These are phyloP conservation scores for Populus hybrid DNA, from an alignment of 441 rosid species.

Conservation along the genomic window DNA sequence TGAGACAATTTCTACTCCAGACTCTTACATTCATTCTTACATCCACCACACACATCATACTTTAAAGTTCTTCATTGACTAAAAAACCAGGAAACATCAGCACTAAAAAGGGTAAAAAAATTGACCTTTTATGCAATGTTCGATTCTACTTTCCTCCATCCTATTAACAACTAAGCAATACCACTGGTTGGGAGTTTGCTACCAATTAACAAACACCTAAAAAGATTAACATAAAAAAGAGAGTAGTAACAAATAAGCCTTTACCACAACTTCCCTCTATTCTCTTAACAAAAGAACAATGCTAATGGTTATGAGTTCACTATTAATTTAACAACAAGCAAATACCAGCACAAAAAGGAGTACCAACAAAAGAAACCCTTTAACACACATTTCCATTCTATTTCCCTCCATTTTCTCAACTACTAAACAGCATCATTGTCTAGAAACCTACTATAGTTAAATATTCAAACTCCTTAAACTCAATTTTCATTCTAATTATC, in stretches of 20 bases:
- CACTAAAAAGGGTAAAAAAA: not conserved
- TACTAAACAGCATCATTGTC: not conserved
- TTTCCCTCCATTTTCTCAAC: not conserved
- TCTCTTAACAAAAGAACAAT: not conserved
- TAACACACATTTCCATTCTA: not conserved
- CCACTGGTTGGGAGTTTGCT: not conserved
- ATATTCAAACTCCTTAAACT: not conserved
- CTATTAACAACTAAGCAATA: not conserved
- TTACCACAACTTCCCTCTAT: not conserved
- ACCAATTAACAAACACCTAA: not conserved
- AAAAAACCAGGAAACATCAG: not conserved
- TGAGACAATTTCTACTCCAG: not conserved
- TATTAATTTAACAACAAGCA: too few relatives aligned
- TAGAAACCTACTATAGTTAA: not conserved
- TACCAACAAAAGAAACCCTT: not conserved
- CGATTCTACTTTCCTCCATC: not conserved
- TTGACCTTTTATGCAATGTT: not conserved
- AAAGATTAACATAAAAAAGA: not conserved
- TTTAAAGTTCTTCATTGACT: not conserved
- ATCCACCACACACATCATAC: not conserved
- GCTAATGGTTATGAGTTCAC: not conserved
- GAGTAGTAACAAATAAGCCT: not conserved
- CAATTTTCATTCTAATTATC: not conserved
- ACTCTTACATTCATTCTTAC: too few relatives aligned
- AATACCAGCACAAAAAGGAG: not conserved